A percentile compares a stretch with the other conserved stretches of the same genome.
Conservation (phyloP, 139 green algal species). For the Chlamydomonas eustigma region DNA sequence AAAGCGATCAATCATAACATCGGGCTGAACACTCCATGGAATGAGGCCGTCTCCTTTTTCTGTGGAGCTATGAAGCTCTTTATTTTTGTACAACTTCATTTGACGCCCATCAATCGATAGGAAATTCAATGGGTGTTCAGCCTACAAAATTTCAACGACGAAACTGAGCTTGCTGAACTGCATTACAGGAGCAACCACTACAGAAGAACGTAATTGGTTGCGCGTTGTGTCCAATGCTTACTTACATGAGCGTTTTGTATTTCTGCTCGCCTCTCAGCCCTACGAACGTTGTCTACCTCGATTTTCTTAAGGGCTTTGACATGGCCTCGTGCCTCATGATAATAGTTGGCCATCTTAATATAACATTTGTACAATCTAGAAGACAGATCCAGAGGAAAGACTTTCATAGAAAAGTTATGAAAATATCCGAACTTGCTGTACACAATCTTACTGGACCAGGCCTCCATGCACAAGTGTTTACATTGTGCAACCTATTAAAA, state of each 20-base stretch:
- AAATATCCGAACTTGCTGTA: too few species aligned
- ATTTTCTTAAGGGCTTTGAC: background rate
- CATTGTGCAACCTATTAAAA: too few species aligned
- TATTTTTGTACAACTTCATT: constrained; percentile 39
- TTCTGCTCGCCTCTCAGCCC: background rate
- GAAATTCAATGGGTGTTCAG: constrained; percentile 56
- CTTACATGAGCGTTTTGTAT: constrained; percentile 6
- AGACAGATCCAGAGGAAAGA: too few species aligned
- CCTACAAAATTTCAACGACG: constrained; percentile 17
- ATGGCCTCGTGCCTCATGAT: background rate
- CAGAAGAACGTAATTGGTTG: background rate
- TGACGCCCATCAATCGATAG: constrained; percentile 58
- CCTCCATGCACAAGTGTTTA: too few species aligned
- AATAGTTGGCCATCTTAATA: background rate
- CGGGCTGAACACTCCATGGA: constrained; percentile 55
- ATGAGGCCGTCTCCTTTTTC: constrained; percentile 59
- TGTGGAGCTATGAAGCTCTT: constrained; percentile 44
- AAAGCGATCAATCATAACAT: constrained; percentile 68
- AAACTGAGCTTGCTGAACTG: background rate
- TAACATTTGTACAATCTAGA: too few species aligned
- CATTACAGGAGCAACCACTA: background rate
- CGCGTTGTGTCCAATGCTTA: background rate
- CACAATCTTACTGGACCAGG: too few species aligned
- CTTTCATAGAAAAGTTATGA: too few species aligned
- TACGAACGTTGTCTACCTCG: background rate